These are phyloP conservation scores for Penicillium sp. DNA, from an alignment of 2,329 filamentous ascomycete species.

Conservation along the genomic window DNA sequence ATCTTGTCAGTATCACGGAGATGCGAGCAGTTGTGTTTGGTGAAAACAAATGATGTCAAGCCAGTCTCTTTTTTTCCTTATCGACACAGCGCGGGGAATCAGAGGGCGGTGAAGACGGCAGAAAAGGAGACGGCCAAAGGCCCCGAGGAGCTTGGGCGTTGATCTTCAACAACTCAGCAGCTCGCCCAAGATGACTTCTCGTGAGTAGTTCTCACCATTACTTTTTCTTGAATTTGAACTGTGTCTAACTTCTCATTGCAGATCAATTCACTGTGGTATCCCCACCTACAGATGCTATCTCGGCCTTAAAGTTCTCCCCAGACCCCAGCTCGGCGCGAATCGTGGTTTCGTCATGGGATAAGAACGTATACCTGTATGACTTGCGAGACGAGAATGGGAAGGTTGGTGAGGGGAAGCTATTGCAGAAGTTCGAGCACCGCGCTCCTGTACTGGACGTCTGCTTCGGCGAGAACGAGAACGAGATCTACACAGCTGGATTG, in stretches of 20 bases:
- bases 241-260: slow-evolving; percentile 13
- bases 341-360: slow-evolving; percentile 92
- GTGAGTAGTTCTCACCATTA: slow-evolving; percentile 25
- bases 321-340: slow-evolving; percentile 63
- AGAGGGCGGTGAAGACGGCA: slow-evolving; percentile 27
- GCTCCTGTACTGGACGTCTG: slow-evolving; percentile 85
- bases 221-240: no score
- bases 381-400: slow-evolving; percentile 48
- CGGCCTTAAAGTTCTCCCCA: slow-evolving; percentile 75
- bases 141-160: slow-evolving; percentile 18
- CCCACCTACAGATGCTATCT: slow-evolving; percentile 78
- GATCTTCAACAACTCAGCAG: slow-evolving; percentile 13
- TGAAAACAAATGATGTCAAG: slow-evolving; percentile 1
- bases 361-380: slow-evolving; percentile 82
- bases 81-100: slow-evolving; percentile 20
- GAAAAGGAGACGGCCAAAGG: slow-evolving; percentile 22
- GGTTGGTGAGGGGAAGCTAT: slow-evolving; percentile 53
- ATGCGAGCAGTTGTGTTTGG: not conserved
- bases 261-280: slow-evolving; percentile 74
- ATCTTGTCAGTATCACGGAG: slow-evolving; percentile 26
- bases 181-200: slow-evolving; percentile 34
- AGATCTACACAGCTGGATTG: slow-evolving; percentile 76
- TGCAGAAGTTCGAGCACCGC: slow-evolving; percentile 68
- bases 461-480: slow-evolving; percentile 72
- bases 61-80: slow-evolving; percentile 16